Base-by-base conservation (phyloP, 495 filamentous ascomycete species). In the Stereocaulon alpinum region DNA sequence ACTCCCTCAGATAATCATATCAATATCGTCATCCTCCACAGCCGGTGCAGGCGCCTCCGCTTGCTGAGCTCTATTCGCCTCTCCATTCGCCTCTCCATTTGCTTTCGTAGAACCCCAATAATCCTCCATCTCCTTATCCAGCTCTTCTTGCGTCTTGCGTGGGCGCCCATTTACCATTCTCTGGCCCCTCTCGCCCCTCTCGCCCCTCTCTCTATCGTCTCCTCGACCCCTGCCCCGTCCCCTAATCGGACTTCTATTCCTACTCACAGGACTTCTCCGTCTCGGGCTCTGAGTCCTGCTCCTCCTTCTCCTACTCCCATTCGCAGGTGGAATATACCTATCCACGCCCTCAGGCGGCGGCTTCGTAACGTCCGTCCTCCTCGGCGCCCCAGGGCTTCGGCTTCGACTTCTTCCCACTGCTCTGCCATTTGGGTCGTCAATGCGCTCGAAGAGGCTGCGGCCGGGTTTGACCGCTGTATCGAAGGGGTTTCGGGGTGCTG, bases 81-180 rank as follows among this genome's bases (percentile, higher is more conserved):
- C 61, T 14, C 51, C 64, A 27, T 62, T 71, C 18, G 66, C 65
- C 48, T 65, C 69, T n/a, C 67, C 70, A 18, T 71, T 73, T 20
- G 72, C 70, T 24, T 71, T 73, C 20, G 72, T 67, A 29, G 69
- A 69, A 40, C 80, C 78, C 76, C 88, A 97, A 72, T 97, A 97
- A 67, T 95, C 89, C 40, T 83, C 91, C 92, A 97, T 97, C 74
- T 97, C 92, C 40, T 86, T 85, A 67, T 97, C 92, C 42, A 97
- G 75, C 67, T 97, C 87, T 64, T 94, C 88, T 53, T 90, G 87
- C 6, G 91, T 96, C 81, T 95, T 96, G 69, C 82, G 86, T 3
- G 85, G 86, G 53, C 92, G 79, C 29, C 71, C 75, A 45, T 83
- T 82, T 58, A 63, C 70, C 40, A 66, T 59, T 51, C 69, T 72